Evolutionary conservation across 805 yeast genomes (phyloP).

Genomic region (Suhomyces sp.): DNA sequence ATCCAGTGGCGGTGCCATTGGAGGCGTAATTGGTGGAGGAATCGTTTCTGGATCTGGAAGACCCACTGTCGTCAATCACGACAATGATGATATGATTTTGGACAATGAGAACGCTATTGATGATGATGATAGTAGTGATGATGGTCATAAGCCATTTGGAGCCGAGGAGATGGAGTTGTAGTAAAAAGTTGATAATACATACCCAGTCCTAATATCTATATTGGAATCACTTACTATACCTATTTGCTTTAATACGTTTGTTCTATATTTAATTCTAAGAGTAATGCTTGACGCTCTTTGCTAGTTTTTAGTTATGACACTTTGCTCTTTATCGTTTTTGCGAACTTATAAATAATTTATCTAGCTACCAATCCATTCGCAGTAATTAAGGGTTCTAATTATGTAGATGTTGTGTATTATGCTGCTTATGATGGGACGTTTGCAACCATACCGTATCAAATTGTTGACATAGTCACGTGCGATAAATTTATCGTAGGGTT

Average conservation of each 20-base stretch:
- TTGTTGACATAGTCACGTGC: no score
- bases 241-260: no score
- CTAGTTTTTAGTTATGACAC: background rate
- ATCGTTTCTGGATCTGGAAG: conserved; percentile 4
- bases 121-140: conserved; percentile 23
- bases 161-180: conserved; percentile 45
- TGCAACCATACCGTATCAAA: no score
- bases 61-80: conserved; percentile 3
- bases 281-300: conserved; percentile 1
- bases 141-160: conserved; percentile 43
- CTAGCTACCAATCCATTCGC: background rate
- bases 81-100: conserved; percentile 5
- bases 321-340: conserved; percentile 1
- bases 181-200: no score
- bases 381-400: no score
- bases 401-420: no score
- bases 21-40: conserved; percentile 17
- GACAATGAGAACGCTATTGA: conserved; percentile 22
- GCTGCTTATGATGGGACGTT: no score
- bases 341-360: background rate
- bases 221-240: no score
- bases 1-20: conserved; percentile 9
- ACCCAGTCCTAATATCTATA: no score
- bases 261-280: conserved; percentile 3
- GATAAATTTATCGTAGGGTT: conserved; percentile 12